Conservation (phyloP, 345 rosid species). For the Eucalyptus polyanthemos region DNA sequence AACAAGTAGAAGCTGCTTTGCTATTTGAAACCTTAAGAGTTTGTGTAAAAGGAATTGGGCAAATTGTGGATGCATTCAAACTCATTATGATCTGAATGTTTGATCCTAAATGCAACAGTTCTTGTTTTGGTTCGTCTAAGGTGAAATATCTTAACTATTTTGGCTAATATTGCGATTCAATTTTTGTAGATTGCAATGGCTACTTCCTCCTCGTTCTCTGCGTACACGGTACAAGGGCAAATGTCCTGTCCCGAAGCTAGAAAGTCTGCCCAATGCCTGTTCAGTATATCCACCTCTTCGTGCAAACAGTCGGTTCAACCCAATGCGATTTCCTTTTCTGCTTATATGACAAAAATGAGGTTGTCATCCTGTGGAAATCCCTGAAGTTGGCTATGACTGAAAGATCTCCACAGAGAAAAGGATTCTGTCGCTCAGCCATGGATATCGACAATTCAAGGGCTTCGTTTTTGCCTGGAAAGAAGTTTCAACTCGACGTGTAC, state of each 20-base stretch:
- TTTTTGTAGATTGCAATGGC: not conserved
- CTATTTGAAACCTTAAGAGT: not conserved
- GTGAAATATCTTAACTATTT: not conserved
- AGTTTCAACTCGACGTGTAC: constrained; percentile 67
- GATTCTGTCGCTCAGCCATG: constrained; percentile 21
- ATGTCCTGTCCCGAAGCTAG: not conserved
- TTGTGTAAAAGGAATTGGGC: not conserved
- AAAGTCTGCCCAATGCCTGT: not conserved
- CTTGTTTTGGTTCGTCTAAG: not conserved
- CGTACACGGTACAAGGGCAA: not conserved
- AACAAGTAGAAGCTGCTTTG: not conserved
- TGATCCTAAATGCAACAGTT: not conserved
- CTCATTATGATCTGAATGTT: not conserved
- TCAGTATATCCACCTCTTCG: not conserved
- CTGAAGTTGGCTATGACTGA: constrained; percentile 1
- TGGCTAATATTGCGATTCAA: not conserved
- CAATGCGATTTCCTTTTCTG: constrained; percentile 1
- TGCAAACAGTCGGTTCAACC: not conserved
- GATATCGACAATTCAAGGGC: constrained; percentile 7
- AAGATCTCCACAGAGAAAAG: not conserved
- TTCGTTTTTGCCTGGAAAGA: constrained; percentile 20
- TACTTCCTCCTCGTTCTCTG: not conserved
- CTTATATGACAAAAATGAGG: constrained; percentile 1
- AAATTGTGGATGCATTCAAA: not conserved
- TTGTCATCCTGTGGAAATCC: constrained; percentile 2